Evolutionary conservation across 2,329 filamentous ascomycete species (phyloP).

Genomic region (Penicillium sp.): DNA sequence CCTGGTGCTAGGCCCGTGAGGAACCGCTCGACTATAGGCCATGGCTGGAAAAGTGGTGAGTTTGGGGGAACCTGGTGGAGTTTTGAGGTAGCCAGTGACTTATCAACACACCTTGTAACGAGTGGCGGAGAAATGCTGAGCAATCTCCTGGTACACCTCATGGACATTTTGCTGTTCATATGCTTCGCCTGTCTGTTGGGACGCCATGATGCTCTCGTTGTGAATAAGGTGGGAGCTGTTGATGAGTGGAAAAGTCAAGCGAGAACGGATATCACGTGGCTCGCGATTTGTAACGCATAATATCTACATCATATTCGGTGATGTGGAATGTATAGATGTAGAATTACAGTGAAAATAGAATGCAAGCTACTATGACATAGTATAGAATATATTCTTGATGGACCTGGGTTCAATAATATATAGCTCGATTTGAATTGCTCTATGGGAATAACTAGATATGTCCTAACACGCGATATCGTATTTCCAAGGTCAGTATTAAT

Average conservation of each 20-base stretch:
- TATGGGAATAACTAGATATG: not conserved
- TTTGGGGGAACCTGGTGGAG: not conserved
- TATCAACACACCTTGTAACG: constrained; percentile 59
- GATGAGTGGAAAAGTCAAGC: constrained; percentile 10
- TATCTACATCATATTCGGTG: not conserved
- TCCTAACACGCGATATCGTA: not conserved
- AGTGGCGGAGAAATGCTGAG: constrained; percentile 51
- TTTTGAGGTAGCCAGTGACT: not conserved
- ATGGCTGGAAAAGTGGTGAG: constrained; percentile 59
- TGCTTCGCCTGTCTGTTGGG: constrained; percentile 21
- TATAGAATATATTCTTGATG: not conserved
- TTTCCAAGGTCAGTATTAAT: not conserved
- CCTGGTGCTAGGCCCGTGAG: constrained; percentile 65
- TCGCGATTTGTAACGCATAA: not conserved
- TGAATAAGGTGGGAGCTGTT: constrained; percentile 7
- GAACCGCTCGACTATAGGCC: constrained; percentile 86
- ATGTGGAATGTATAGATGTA: not conserved
- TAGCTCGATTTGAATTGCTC: not conserved
- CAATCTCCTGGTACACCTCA: constrained; percentile 70
- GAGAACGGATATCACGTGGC: constrained; percentile 20
- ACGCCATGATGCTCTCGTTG: constrained; percentile 11
- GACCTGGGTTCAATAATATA: no score
- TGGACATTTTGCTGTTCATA: constrained; percentile 92
- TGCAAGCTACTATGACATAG: not conserved
- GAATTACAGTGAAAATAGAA: not conserved